A percentile compares a stretch with the other conserved stretches of the same genome.
Conservation (phyloP, 495 filamentous ascomycete genomes). For the Choiromyces venosus region DNA sequence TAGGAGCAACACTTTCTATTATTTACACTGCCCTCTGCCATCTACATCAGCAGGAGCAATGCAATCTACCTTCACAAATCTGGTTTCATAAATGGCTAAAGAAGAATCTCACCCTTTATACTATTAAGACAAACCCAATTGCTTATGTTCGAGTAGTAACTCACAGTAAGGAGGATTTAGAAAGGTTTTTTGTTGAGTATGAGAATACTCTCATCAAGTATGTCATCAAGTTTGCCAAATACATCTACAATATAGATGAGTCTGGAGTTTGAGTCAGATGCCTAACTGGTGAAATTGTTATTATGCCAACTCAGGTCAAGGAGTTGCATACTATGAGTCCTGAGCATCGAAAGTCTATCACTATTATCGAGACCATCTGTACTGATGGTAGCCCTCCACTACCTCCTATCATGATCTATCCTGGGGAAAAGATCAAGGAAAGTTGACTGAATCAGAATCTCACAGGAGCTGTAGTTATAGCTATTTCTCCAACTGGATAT, state of each 20-base stretch:
- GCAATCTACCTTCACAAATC: background rate
- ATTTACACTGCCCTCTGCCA: background rate
- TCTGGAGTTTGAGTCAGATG: background rate
- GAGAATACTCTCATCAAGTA: background rate
- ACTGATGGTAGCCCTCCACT: too few relatives aligned
- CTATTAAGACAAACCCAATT: background rate
- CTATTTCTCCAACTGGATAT: too few relatives aligned
- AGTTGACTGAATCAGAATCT: too few relatives aligned
- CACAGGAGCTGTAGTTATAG: too few relatives aligned
- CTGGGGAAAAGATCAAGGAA: too few relatives aligned
- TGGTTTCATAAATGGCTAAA: background rate
- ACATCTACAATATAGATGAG: background rate
- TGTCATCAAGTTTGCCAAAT: background rate
- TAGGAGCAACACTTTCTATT: background rate
- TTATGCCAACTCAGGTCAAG: background rate
- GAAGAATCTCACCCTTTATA: background rate
- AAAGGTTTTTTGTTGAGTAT: background rate
- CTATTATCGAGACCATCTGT: too few relatives aligned
- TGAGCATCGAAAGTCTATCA: too few relatives aligned
- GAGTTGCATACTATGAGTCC: background rate
- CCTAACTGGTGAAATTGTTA: background rate
- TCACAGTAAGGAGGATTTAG: background rate
- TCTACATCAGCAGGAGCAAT: background rate
- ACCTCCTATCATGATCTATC: too few relatives aligned
- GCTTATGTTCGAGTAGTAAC: background rate